These are phyloP conservation scores for Daldinia sp. DNA, from an alignment of 2,329 filamentous ascomycete species.

Conservation along the genomic window DNA sequence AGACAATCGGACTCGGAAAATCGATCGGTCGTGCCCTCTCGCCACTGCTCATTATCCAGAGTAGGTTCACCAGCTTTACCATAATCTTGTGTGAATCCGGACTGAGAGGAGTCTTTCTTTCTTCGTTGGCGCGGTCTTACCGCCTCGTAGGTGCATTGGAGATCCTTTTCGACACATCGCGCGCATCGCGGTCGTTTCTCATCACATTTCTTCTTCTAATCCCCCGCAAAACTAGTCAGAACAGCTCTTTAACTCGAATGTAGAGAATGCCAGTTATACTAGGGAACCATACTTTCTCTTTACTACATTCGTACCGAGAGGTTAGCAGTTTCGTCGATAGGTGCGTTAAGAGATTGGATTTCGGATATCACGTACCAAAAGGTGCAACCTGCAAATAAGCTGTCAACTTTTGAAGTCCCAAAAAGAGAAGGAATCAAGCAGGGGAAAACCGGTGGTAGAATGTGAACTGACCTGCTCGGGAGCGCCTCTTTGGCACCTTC, in stretches of 20 bases:
- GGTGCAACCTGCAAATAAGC: conserved; percentile 59
- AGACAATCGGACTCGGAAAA: conserved; percentile 40
- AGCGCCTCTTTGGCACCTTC: conserved; percentile 70
- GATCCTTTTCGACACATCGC: conserved; percentile 62
- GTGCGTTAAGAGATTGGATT: conserved; percentile 9
- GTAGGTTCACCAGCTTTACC: conserved; percentile 27
- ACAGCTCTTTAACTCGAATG: conserved; percentile 8
- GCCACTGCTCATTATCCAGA: conserved; percentile 43
- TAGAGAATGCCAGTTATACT: conserved; percentile 13
- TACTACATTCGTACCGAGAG: conserved; percentile 54
- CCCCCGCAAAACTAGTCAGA: conserved; percentile 27
- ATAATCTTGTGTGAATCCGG: conserved; percentile 35
- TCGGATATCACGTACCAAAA: conserved; percentile 60
- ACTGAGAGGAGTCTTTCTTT: conserved; percentile 52
- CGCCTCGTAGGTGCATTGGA: conserved; percentile 64
- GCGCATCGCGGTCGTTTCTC: conserved; percentile 64
- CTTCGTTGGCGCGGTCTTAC: conserved; percentile 59
- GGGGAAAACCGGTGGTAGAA: not conserved
- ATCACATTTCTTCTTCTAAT: conserved; percentile 70
- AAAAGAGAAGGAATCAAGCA: conserved; percentile 4
- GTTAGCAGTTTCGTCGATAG: conserved; percentile 27
- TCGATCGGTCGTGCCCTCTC: conserved; percentile 35
- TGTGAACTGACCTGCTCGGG: conserved; percentile 66
- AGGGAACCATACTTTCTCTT: conserved; percentile 63
- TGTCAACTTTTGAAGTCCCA: conserved; percentile 42